phyloP scores from a whole-genome alignment of 257 asterid genomes.

The Osmanthus fragrans region DNA sequence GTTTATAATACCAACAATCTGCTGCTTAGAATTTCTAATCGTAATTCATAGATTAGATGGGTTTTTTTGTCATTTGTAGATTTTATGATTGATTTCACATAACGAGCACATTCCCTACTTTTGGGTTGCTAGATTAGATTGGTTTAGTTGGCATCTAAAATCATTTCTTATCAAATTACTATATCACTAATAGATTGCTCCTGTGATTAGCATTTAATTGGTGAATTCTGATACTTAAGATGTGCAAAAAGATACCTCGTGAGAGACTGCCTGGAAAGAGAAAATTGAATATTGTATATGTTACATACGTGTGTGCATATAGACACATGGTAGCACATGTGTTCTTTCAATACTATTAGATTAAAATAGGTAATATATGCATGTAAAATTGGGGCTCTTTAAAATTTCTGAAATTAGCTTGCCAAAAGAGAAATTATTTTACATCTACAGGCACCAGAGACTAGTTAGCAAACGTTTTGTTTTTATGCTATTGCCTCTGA shows the following conservation, averaged over 20 bases:
- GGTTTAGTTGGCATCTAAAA: background rate
- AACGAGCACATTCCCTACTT: too few relatives aligned
- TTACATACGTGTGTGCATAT: too few relatives aligned
- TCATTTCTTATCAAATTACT: too few relatives aligned
- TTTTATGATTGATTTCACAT: background rate
- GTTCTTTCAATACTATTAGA: too few relatives aligned
- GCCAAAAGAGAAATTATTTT: slow-evolving; percentile 2
- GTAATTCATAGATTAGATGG: background rate
- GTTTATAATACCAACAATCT: background rate
- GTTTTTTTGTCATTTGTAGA: background rate
- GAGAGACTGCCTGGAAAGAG: too few relatives aligned
- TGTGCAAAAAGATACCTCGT: too few relatives aligned
- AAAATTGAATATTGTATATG: too few relatives aligned
- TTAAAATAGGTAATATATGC: background rate
- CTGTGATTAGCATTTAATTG: too few relatives aligned
- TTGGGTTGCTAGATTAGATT: background rate
- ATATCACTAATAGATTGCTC: too few relatives aligned
- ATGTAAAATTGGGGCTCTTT: background rate
- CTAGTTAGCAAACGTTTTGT: background rate
- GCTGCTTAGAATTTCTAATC: background rate
- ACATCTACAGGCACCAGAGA: slow-evolving; percentile 16
- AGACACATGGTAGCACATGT: too few relatives aligned
- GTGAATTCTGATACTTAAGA: too few relatives aligned
- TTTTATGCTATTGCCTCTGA: slow-evolving; percentile 29
- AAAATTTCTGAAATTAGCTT: background rate